A percentile compares a stretch with the other conserved stretches of the same genome.
phyloP scores from a whole-genome alignment of 1,284 basidiomycete species.

The Leccinum variabile region DNA sequence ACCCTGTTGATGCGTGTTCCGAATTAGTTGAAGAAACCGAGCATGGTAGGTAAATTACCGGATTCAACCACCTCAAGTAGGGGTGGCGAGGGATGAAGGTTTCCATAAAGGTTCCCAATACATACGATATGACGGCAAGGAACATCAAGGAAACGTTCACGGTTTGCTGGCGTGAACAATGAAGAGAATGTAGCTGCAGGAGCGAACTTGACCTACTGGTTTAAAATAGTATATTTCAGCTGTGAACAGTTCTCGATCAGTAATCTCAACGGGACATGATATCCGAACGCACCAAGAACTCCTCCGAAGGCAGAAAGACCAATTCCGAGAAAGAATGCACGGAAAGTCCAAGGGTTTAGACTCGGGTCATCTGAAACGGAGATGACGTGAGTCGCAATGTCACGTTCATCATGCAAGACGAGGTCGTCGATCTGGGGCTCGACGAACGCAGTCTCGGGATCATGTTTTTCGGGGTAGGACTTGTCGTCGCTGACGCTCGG shows the following conservation, averaged over 20 bases:
- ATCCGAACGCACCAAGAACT: constrained; percentile 38
- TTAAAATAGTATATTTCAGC: constrained; percentile 65
- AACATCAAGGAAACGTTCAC: constrained; percentile 52
- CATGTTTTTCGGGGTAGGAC: constrained; percentile 31
- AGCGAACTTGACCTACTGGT: constrained; percentile 35
- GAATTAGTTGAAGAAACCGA: constrained; percentile 26
- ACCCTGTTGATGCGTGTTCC: constrained; percentile 9
- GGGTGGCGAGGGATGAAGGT: constrained; percentile 48
- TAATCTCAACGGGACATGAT: background rate
- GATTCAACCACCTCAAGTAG: constrained; percentile 55
- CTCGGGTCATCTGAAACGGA: constrained; percentile 54
- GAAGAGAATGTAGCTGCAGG: background rate
- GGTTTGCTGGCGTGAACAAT: constrained; percentile 38
- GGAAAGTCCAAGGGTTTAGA: constrained; percentile 57
- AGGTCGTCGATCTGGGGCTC: constrained; percentile 21
- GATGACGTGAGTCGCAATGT: constrained; percentile 54
- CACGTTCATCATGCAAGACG: constrained; percentile 44
- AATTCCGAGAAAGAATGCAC: constrained; percentile 56
- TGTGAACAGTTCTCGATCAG: constrained; percentile 8
- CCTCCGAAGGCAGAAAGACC: constrained; percentile 62
- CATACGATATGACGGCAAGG: constrained; percentile 48
- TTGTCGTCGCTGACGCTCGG: constrained; percentile 36
- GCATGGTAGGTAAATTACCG: constrained; percentile 35
- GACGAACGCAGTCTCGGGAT: constrained; percentile 35
- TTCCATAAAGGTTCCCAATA: constrained; percentile 44